Evolutionary conservation across 78 protist genomes (phyloP).

Genomic region (slime mould (Dictyostelium discoideum)): dicty_2.7 NC_007088.5:3701501-3702000

Average conservation of each 20-base stretch:
- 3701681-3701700: neutral
- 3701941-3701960: too few relatives aligned
- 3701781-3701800: neutral
- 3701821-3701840: neutral
- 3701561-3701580: neutral
- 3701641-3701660: too few relatives aligned
- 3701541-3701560: neutral
- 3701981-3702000: constrained; percentile 1
- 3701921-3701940: neutral
- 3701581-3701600: neutral
- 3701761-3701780: neutral
- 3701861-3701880: neutral
- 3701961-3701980: too few relatives aligned
- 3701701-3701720: neutral
- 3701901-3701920: neutral
- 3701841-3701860: neutral
- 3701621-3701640: too few relatives aligned
- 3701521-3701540: neutral
- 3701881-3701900: neutral
- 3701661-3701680: too few relatives aligned
- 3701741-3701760: neutral
- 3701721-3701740: neutral
- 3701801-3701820: neutral
- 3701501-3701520: neutral
- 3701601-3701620: neutral